Percentiles rank a stretch among this genome's conserved stretches.
Evolutionary conservation across 2,329 filamentous ascomycete species (phyloP).

Genomic region (Blastomyces silverae): DNA sequence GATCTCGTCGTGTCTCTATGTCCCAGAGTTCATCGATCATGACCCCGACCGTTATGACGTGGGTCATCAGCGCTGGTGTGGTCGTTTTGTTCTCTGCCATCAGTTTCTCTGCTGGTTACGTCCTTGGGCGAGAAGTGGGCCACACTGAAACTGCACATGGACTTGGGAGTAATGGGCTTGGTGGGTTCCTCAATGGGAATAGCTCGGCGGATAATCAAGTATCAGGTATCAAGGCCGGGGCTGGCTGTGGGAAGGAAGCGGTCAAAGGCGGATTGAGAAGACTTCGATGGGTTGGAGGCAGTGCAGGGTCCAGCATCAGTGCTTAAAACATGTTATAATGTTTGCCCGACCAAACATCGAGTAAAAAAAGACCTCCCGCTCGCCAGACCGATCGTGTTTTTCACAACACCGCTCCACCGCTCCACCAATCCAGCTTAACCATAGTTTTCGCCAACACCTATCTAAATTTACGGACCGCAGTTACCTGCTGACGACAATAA

Average conservation of each 20-base stretch:
- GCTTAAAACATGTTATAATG: constrained; percentile 23
- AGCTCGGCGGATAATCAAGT: constrained; percentile 21
- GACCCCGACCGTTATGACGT: constrained; percentile 57
- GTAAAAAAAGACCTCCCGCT: not conserved
- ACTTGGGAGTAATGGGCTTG: constrained; percentile 22
- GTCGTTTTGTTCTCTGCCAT: constrained; percentile 58
- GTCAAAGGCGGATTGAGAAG: constrained; percentile 40
- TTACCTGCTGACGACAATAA: not conserved
- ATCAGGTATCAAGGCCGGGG: constrained; percentile 31
- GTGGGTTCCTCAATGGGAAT: constrained; percentile 26
- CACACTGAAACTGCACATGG: constrained; percentile 43
- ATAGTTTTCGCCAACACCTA: not conserved
- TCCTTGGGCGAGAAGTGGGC: constrained; percentile 54
- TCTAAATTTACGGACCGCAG: not conserved
- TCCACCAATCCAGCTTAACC: not conserved
- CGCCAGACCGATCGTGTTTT: not conserved
- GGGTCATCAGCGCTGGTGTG: constrained; percentile 59
- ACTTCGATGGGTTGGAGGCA: constrained; percentile 39
- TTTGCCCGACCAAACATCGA: not conserved
- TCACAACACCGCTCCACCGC: not conserved
- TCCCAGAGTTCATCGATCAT: constrained; percentile 35
- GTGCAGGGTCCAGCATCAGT: constrained; percentile 34
- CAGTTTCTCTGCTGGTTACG: constrained; percentile 59
- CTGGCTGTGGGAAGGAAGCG: constrained; percentile 41
- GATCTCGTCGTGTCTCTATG: constrained; percentile 30